Base-by-base conservation (phyloP, 2,329 filamentous ascomycete species). In the Sporothrix euskadiensis region DNA sequence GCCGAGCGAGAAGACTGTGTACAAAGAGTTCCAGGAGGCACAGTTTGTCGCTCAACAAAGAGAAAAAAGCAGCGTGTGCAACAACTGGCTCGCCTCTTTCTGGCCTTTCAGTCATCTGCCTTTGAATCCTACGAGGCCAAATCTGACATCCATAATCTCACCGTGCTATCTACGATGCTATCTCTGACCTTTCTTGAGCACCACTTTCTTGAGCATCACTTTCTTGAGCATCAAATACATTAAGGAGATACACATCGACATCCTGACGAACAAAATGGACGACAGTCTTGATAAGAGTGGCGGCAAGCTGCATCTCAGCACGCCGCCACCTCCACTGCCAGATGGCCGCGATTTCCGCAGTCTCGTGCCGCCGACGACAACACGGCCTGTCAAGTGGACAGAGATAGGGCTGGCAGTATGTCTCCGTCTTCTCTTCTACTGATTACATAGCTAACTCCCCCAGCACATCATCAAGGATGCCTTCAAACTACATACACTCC, bases 401-500 rank as follows among this genome's bases (percentile, higher is more conserved):
- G 16, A 69, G 12, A 30, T 69, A n/a, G 19, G 66, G 14, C 57
- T 59, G 4, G 44, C 49, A 7, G 72, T 73, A 39, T 0, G 66
- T 66, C 0, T 47, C 10, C 19, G 6, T 14, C 2, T 19, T 16
- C n/a, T 8, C 9, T 16, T 5, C 14, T 41, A 4, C 1, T 10
- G 8, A 16, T 0, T 10, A 22, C 6, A 8, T 2, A 26, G 26
- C 70, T 69, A 35, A 73, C 69, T 4, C 26, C 14, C 2, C 16
- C 52, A 77, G 76, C 77, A 74, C 72, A 73, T 78, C 14, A n/a
- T 80, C 61, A 83, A 83, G 75, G 79, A 83, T 65, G 71, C 78
- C 9, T 78, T 84, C 71, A 79, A 78, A 2, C 76, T 81, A 12
- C 79, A 78, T 8, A 81, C 79, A 3, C 77, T 80, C 8, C 59